These are phyloP conservation scores for Ophiognomonia clavigignenti-juglandacearum DNA, from an alignment of 2,329 filamentous ascomycete species.

Conservation along the genomic window DNA sequence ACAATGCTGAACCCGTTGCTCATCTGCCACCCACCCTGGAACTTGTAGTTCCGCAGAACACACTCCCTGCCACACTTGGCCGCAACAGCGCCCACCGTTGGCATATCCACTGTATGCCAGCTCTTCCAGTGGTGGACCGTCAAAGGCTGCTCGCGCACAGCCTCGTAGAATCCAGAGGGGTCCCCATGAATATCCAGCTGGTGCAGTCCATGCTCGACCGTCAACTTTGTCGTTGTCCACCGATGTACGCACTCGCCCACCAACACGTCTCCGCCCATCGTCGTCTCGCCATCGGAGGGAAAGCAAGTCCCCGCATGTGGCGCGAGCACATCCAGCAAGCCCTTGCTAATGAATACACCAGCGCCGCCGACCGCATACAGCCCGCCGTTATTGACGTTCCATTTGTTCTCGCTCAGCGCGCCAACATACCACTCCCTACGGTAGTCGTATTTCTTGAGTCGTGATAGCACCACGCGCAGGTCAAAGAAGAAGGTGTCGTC, in stretches of 20 bases:
- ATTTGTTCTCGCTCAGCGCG: slow-evolving; percentile 34
- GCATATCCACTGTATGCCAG: slow-evolving; percentile 24
- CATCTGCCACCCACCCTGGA: slow-evolving; percentile 23
- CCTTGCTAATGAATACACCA: slow-evolving; percentile 37
- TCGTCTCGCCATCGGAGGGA: slow-evolving; percentile 19
- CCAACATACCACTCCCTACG: slow-evolving; percentile 34
- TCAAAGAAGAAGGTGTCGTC: slow-evolving; percentile 41
- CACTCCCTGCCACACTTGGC: slow-evolving; percentile 34
- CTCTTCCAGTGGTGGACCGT: slow-evolving; percentile 41
- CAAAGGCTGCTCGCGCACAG: slow-evolving; percentile 32
- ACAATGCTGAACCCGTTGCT: slow-evolving; percentile 39
- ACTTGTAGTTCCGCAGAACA: slow-evolving; percentile 34
- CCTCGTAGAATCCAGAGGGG: slow-evolving; percentile 39
- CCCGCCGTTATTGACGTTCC: slow-evolving; percentile 35
- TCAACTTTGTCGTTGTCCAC: slow-evolving; percentile 33
- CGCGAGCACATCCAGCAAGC: slow-evolving; percentile 30
- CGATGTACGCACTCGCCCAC: slow-evolving; percentile 36
- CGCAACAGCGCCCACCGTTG: slow-evolving; percentile 30
- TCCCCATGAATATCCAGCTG: slow-evolving; percentile 38
- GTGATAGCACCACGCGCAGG: slow-evolving; percentile 30
- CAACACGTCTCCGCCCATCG: slow-evolving; percentile 30
- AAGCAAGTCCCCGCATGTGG: slow-evolving; percentile 32
- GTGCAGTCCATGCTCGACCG: slow-evolving; percentile 33
- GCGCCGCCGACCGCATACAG: slow-evolving; percentile 40
- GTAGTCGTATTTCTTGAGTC: slow-evolving; percentile 32